Evolutionary conservation across 169 alveolate species (phyloP), one percentile per base, ranked within the genome.

Genomic region (Cryptosporidium felis): DNA sequence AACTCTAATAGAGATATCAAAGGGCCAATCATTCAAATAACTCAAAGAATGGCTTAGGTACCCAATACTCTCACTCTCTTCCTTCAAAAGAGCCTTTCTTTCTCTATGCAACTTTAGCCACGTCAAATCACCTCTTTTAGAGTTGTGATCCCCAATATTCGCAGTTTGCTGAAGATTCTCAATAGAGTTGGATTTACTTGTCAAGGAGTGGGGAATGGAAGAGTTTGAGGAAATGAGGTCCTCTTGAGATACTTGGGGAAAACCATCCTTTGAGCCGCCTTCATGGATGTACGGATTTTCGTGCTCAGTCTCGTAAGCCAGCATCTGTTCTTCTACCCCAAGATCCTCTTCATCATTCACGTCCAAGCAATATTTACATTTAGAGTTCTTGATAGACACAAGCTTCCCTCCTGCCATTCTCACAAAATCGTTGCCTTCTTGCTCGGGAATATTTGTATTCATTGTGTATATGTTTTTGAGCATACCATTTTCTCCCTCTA

Each of bases 41-140:
- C 42, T 36, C 18, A 74, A 49, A 2, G 85, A 74, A 18, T 53
- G 65, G 38, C 34, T 74, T 1, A 74, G 36, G 26, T 74, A 74
- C 3, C 85, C 85, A 53, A 9, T 9, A 21, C 56, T 38, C 18
- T 56, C 18, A 12, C 10, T 32, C 10, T 56, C n/a, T 4, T 56
- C 34, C 4, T 74, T 42, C 45, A 49, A 34, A 32, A 74, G 12
- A 10, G 21, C 45, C 23, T 21, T 74, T 56, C 67, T 74, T 18
- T 34, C 42, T 41, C 85, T 74, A 0, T 18, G 32, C 18, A 74
- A 42, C n/a, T 23, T 74, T 3, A 53, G 40, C 85, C 85, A 74
- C 5, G 67, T 53, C 18, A 49, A 23, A 34, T 49, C 85, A 1
- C 85, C 85, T 41, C 67, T 49, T 23, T 74, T 74, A 12, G 85